Evolutionary conservation across 108 stramenopile genomes (phyloP), one percentile per base, ranked within the genome.

Genomic region (Conticribra weissflogii): DNA sequence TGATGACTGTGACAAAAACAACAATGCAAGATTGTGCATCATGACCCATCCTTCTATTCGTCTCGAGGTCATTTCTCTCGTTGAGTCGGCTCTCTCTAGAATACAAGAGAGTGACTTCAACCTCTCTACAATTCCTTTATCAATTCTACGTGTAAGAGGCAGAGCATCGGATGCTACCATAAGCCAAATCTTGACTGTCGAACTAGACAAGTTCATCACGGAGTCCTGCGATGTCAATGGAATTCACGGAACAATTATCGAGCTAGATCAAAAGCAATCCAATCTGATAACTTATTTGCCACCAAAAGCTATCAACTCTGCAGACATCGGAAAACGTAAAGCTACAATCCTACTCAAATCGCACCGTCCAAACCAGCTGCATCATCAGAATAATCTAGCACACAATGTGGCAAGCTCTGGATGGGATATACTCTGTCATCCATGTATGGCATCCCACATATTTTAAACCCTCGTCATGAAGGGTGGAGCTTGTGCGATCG

Each of bases 381-480:
- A 61, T 47, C 72, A 69, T 12, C 54, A 71, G 27, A 24, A 49
- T 28, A 28, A 76, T 31, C 59, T 72, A 66, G 47, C 73, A 25
- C 67, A 80, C 45, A 91, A 91, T 59, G 30, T 63, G 12, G 82
- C 80, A 34, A 34, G 80, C 34, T 81, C 79, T 15, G 90, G 90
- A 27, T 91, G 87, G 87, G 87, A 88, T 22, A 72, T 91, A 33
- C 33, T 85, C 18, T 91, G 90, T 56, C 52, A 66, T 48, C 78
- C 80, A 21, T 54, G 36, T 0, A 59, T 76, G 50, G 77, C 83
- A 31, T 51, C 61, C 22, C 30, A 75, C 2, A n/a, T 91, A 23
- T 91, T 87, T 72, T 56, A 81, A 36, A 53, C 68, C 8, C 57
- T 91, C 46, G 69, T 79, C 3, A 53, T 79, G 33, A 59, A 66